Conservation (phyloP, 495 filamentous ascomycete genomes). For the Penicillium bialowiezense region DNA sequence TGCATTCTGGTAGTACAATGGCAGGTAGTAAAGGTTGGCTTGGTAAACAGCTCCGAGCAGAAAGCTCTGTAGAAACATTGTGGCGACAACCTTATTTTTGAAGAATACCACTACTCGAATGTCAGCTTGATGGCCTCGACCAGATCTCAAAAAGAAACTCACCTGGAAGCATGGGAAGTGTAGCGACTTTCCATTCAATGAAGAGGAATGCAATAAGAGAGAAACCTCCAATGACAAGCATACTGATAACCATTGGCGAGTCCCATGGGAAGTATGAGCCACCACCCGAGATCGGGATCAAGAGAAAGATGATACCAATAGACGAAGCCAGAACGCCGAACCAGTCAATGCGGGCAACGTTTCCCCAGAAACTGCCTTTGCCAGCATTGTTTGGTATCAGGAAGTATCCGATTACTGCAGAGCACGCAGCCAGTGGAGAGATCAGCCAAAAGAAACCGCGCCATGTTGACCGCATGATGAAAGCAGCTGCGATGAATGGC, state of each 20-base stretch:
- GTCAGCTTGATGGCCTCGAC: slow-evolving; percentile 14
- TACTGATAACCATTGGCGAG: slow-evolving; percentile 59
- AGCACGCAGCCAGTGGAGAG: slow-evolving; percentile 38
- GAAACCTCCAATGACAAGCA: slow-evolving; percentile 53
- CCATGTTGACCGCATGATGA: slow-evolving; percentile 45
- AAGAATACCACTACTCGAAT: slow-evolving; percentile 47
- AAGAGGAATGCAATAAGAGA: slow-evolving; percentile 48
- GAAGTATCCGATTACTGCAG: slow-evolving; percentile 40
- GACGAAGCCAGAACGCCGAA: slow-evolving; percentile 49
- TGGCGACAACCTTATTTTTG: slow-evolving; percentile 47
- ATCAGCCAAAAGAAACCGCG: slow-evolving; percentile 50
- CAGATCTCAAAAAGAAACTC: slow-evolving; percentile 13
- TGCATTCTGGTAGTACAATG: slow-evolving; percentile 54
- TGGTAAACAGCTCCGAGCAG: slow-evolving; percentile 60
- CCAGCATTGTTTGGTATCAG: slow-evolving; percentile 41
- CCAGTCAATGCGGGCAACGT: slow-evolving; percentile 55
- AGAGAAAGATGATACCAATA: slow-evolving; percentile 52
- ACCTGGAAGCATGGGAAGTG: slow-evolving; percentile 60
- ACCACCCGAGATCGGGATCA: slow-evolving; percentile 63
- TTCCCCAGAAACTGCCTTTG: slow-evolving; percentile 35
- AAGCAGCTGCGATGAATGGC: slow-evolving; percentile 44
- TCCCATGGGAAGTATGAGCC: slow-evolving; percentile 60
- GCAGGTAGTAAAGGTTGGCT: slow-evolving; percentile 51
- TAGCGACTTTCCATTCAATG: slow-evolving; percentile 56
- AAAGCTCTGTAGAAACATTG: slow-evolving; percentile 59